These are phyloP conservation scores for Cordyceps militaris DNA, from an alignment of 2,329 filamentous ascomycete genomes.

Conservation along the genomic window DNA sequence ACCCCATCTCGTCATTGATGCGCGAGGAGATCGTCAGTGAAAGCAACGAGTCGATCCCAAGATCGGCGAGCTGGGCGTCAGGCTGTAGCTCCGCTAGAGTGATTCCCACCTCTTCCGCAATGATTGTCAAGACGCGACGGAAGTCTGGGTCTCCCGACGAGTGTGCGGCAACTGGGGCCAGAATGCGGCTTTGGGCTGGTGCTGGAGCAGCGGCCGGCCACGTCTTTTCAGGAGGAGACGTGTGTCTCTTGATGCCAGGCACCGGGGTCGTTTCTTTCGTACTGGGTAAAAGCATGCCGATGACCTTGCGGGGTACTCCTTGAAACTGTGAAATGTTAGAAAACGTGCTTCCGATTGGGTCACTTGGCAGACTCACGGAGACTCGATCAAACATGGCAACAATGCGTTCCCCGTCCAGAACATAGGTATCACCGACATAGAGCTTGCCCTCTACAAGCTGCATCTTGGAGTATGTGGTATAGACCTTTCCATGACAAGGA, in stretches of 20 bases:
- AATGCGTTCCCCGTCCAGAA: slow-evolving; percentile 46
- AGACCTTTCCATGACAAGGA: slow-evolving; percentile 33
- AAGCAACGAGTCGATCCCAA: not conserved
- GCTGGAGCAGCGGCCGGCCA: not conserved
- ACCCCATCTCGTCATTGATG: not conserved
- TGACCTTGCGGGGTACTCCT: slow-evolving; percentile 56
- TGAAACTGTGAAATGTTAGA: slow-evolving; percentile 41
- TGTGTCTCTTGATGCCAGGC: not conserved
- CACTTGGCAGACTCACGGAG: not conserved
- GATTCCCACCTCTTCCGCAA: not conserved
- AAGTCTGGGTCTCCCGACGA: not conserved
- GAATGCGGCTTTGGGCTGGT: not conserved
- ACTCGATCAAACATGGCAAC: slow-evolving; percentile 22
- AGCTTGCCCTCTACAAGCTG: slow-evolving; percentile 38
- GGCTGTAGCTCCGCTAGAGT: not conserved
- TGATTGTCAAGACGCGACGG: not conserved
- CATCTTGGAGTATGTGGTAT: slow-evolving; percentile 52
- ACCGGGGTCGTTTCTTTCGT: not conserved
- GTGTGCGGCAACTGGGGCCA: not conserved
- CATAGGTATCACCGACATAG: slow-evolving; percentile 44
- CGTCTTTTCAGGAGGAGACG: not conserved
- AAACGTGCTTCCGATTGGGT: not conserved
- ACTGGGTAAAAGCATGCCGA: slow-evolving; percentile 57
- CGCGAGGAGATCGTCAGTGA: not conserved
- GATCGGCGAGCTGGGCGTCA: not conserved